phyloP scores from a whole-genome alignment of 73 alveolate genomes.

The Halteria grandinella region DNA sequence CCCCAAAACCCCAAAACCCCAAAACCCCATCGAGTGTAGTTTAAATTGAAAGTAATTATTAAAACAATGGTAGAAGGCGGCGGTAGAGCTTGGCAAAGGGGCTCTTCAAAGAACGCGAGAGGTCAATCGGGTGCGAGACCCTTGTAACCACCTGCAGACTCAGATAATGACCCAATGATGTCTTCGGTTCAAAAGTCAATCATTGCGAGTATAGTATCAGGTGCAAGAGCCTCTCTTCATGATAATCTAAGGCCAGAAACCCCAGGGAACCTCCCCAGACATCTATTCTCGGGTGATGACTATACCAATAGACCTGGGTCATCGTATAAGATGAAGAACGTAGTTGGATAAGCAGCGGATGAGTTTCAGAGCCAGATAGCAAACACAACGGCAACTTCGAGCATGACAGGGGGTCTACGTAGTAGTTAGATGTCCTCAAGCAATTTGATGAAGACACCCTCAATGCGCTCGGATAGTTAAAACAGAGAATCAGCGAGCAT shows the following conservation, averaged over 20 bases:
- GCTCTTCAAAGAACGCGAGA: constrained; percentile 22
- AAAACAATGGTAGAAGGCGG: too few species aligned
- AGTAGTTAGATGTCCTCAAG: constrained; percentile 53
- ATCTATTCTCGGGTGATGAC: constrained; percentile 55
- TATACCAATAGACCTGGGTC: constrained; percentile 77
- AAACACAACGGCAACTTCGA: constrained; percentile 15
- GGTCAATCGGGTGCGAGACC: constrained; percentile 8
- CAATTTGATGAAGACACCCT: constrained; percentile 26
- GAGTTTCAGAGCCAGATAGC: constrained; percentile 25
- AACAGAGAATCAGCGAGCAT: too few species aligned
- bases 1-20: too few species aligned
- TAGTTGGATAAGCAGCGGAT: constrained; percentile 56
- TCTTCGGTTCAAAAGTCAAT: constrained; percentile 46
- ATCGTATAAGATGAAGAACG: constrained; percentile 61
- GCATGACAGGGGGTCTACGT: not conserved
- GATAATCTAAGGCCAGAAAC: constrained; percentile 80
- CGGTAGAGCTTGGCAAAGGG: constrained; percentile 30
- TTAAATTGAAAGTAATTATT: too few species aligned
- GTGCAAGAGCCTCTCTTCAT: constrained; percentile 72
- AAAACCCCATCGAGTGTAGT: too few species aligned
- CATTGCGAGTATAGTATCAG: constrained; percentile 57
- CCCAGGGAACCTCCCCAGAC: constrained; percentile 75
- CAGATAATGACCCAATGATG: constrained; percentile 43
- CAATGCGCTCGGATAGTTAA: too few species aligned
- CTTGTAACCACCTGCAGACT: not conserved